Evolutionary conservation across 805 yeast species (phyloP).

Genomic region (Ogataea haglerorum): DNA sequence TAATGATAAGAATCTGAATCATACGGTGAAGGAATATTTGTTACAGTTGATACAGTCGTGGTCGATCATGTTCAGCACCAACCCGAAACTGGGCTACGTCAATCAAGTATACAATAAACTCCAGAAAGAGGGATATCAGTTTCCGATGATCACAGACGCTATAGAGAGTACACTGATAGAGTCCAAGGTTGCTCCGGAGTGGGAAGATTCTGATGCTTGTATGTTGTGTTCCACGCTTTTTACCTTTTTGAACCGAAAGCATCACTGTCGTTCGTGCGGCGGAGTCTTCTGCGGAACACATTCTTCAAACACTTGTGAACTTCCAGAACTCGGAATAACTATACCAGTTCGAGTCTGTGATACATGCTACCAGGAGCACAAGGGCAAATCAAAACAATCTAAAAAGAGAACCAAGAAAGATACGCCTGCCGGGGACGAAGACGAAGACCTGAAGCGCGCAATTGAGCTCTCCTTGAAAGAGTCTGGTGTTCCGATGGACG

Average conservation of each 20-base stretch:
- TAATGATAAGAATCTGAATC: conserved; percentile 32
- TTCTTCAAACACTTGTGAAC: conserved; percentile 65
- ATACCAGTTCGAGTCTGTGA: conserved; percentile 94
- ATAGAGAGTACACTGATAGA: conserved; percentile 61
- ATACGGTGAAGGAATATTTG: conserved; percentile 56
- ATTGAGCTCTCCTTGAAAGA: conserved; percentile 76
- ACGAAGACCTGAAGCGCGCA: conserved; percentile 74
- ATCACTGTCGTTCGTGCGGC: conserved; percentile 96
- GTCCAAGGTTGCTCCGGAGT: conserved; percentile 91
- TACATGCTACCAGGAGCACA: conserved; percentile 70
- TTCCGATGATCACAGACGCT: conserved; percentile 49
- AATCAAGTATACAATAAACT: conserved; percentile 58
- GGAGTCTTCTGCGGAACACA: conserved; percentile 88
- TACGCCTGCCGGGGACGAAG: conserved; percentile 45
- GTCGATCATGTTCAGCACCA: conserved; percentile 69
- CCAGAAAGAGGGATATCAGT: conserved; percentile 57
- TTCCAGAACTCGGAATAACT: conserved; percentile 81
- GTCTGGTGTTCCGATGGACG: conserved; percentile 17
- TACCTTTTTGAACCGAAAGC: conserved; percentile 82
- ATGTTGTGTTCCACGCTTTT: conserved; percentile 87
- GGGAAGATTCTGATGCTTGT: conserved; percentile 95
- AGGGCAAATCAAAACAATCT: conserved; percentile 30
- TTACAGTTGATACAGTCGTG: conserved; percentile 71
- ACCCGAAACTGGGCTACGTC: conserved; percentile 63
- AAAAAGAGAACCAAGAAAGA: conserved; percentile 23